Conservation (phyloP, 108 stramenopile species). For the Nitzschia sp. region DNA sequence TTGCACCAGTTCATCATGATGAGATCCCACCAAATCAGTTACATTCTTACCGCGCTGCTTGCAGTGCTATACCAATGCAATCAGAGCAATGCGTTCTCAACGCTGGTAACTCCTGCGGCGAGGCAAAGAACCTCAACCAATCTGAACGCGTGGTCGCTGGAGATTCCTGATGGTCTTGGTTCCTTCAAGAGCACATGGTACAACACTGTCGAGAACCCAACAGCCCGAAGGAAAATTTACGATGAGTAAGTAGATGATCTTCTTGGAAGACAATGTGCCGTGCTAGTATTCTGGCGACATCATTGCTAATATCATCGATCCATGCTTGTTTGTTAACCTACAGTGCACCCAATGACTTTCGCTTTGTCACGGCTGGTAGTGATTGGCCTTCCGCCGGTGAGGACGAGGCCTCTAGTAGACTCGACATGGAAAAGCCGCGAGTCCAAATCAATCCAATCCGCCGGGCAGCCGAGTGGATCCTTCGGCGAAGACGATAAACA, state of each 20-base stretch:
- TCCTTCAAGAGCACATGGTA: conserved; percentile 39
- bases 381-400: conserved; percentile 32
- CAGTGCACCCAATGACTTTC: conserved; percentile 36
- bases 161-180: conserved; percentile 20
- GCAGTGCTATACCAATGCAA: not conserved
- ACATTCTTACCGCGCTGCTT: not conserved
- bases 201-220: conserved; percentile 31
- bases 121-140: not conserved
- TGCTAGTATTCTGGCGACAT: not conserved
- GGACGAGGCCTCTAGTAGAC: not conserved
- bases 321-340: no score
- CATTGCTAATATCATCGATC: no score
- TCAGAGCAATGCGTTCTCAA: conserved; percentile 1
- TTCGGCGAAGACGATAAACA: not conserved
- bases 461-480: conserved; percentile 17
- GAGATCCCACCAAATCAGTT: not conserved
- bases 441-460: conserved; percentile 20
- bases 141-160: conserved; percentile 19
- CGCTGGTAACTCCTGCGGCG: not conserved
- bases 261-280: not conserved
- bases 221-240: conserved; percentile 24
- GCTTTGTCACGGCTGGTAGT: conserved; percentile 24
- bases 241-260: conserved; percentile 34
- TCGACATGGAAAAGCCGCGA: not conserved
- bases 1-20: not conserved